Conservation (phyloP, 2,329 filamentous ascomycete species). For the Delphinella strobiligena region DNA sequence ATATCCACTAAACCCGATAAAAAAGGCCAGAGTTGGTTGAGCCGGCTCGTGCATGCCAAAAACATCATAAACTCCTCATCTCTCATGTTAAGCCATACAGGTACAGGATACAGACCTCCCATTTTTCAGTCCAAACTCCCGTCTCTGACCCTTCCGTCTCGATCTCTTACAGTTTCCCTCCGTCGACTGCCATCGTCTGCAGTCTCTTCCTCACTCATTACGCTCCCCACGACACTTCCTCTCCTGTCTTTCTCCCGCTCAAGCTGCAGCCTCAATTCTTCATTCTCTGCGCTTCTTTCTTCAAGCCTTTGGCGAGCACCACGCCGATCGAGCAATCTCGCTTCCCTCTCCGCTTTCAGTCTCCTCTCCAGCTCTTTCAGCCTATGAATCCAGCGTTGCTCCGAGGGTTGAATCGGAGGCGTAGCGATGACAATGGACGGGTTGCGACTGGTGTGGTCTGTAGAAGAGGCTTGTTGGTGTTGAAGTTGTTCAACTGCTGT, state of each 20-base stretch:
- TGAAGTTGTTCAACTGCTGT: slow-evolving; percentile 35
- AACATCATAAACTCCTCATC: no score
- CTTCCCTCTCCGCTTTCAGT: slow-evolving; percentile 82
- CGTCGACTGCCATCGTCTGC: no score
- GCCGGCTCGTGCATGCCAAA: no score
- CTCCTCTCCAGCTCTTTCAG: slow-evolving; percentile 79
- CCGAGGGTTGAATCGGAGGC: slow-evolving; percentile 34
- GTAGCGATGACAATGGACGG: slow-evolving; percentile 22
- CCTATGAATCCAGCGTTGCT: slow-evolving; percentile 74
- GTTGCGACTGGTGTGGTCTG: background rate
- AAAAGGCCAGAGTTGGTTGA: no score
- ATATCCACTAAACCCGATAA: no score
- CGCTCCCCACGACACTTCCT: no score
- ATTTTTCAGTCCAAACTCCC: no score
- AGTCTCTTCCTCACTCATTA: no score
- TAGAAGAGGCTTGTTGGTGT: background rate
- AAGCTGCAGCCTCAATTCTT: slow-evolving; percentile 53
- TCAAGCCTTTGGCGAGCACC: slow-evolving; percentile 72
- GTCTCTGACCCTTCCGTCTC: no score
- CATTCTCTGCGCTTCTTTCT: slow-evolving; percentile 62
- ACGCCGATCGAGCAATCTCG: slow-evolving; percentile 67
- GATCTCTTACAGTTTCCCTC: no score
- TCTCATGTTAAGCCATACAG: no score
- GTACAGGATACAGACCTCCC: no score
- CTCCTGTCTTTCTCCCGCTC: slow-evolving; percentile 41